Evolutionary conservation across 1,284 basidiomycete genomes (phyloP), one percentile per base, ranked within the genome.

Genomic region (Trichosporon ovoides): DNA sequence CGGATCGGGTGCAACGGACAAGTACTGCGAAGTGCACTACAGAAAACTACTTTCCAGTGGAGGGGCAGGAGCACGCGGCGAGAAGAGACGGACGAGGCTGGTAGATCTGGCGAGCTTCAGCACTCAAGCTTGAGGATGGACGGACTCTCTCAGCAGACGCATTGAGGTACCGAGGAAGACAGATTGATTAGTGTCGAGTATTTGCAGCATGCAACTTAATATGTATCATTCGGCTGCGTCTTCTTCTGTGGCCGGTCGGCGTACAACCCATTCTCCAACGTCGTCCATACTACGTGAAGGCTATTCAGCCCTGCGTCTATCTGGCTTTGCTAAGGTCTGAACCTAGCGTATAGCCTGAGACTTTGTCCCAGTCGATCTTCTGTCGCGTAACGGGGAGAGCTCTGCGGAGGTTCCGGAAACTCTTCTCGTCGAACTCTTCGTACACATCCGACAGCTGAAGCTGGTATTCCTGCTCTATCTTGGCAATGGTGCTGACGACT

Each of bases 281-380:
- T n/a, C 24, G 5, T 37, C 12, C 13, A 3, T 37, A 4, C 6
- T 12, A 37, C 16, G n/a, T n/a, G n/a, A 7, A 5, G 5, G 5
- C 35, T 37, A 13, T 12, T 14, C 14, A 7, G 9, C 14, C 34
- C 34, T 14, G 7, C 34, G 13, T n/a, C n/a, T 28, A 46, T 16
- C 43, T 48, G 19, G 72, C 68, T 59, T 74, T 74, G 57, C 86
- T 81, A 60, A 95, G 77, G 77, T 93, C 90, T 11, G 86, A 85
- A 11, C 91, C 91, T 48, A 95, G 79, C 74, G 89, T 89, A 75
- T 94, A 94, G 18, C 89, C 89, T 60, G 80, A 46, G 58, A 90
- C 90, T 81, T 88, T 91, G 64, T 93, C 91, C 93, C 92, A 95
- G 64, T 95, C 91, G 52, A 95, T 78, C 78, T 94, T 94, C 72